Evolutionary conservation across 805 yeast species (phyloP), one percentile per base, ranked within the genome.

Genomic region (Cyberlindnera bimundalis): DNA sequence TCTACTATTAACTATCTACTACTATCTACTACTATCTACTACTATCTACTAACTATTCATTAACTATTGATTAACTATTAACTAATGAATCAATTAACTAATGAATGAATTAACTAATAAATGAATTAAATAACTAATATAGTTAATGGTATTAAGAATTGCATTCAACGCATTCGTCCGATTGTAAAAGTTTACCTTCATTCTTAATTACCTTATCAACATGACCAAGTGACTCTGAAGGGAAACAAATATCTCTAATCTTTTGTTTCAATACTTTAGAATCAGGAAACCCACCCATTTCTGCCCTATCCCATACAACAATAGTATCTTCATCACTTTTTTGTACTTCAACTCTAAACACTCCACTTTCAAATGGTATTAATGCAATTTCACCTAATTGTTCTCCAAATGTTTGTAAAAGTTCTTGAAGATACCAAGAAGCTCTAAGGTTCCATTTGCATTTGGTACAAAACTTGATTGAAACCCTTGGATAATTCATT

Each of bases 401-500:
- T 5, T 62, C 59, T 4, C 79, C 81, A 60, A 87, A 89, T 0
- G 96, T 89, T 54, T 84, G 87, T n/a, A 88, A 63, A 2, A 89
- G 65, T 60, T 88, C 96, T 58, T 85, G 96, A 24, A 79, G 66
- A 51, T 86, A 86, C 96, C 96, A 89, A 0, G 86, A 73, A 2
- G 96, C 95, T 11, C 96, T 66, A 34, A 86, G 73, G 52, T 84
- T 84, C 96, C 96, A 88, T 54, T 84, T 83, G 67, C 96, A 88
- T 56, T 74, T 77, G 28, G 84, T 82, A 58, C 96, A 88, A 62
- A 81, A 88, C 50, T 76, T 71, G 30, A 88, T 86, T 5, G 77
- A 65, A 2, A 88, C 74, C 32, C 78, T 66, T 2, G 95, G 93
- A 43, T 70, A 78, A 23, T 37, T 40, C 10, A 18, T 12, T 34